A percentile compares a stretch with the other conserved stretches of the same genome.
Evolutionary conservation across 345 rosid genomes (phyloP).

Genomic region (Citrus maxima): DNA sequence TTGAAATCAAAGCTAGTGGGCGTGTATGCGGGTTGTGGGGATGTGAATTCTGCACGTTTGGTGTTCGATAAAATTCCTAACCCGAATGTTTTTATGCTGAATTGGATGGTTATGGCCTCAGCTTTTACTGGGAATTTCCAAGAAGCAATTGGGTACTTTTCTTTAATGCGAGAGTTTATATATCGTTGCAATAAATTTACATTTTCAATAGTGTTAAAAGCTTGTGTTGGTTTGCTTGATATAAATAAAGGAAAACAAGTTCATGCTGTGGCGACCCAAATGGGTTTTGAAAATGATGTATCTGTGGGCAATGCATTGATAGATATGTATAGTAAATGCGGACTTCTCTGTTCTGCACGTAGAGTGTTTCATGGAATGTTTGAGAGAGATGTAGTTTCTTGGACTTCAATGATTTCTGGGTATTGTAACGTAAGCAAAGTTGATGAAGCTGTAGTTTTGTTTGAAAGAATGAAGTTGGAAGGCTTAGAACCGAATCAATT

Average conservation of each 20-base stretch:
- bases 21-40: conserved; percentile 40
- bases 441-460: conserved; percentile 26
- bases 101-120: conserved; percentile 46
- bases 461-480: conserved; percentile 42
- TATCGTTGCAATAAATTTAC: conserved; percentile 36
- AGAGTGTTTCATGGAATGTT: conserved; percentile 28
- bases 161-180: conserved; percentile 27
- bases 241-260: conserved; percentile 39
- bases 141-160: conserved; percentile 38
- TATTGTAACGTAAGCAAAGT: conserved; percentile 33
- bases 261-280: conserved; percentile 24
- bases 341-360: conserved; percentile 27
- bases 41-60: conserved; percentile 23
- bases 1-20: conserved; percentile 40
- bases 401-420: conserved; percentile 57
- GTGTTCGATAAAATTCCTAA: conserved; percentile 26
- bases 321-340: conserved; percentile 41
- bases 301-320: conserved; percentile 35
- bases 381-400: conserved; percentile 25
- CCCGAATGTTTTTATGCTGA: conserved; percentile 37
- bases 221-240: conserved; percentile 45
- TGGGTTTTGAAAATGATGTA: conserved; percentile 28
- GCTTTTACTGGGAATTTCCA: conserved; percentile 35
- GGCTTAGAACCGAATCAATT: conserved; percentile 43
- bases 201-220: conserved; percentile 42